Base-by-base conservation (phyloP, 73 alveolate species). In the Stentor roeselii region DNA sequence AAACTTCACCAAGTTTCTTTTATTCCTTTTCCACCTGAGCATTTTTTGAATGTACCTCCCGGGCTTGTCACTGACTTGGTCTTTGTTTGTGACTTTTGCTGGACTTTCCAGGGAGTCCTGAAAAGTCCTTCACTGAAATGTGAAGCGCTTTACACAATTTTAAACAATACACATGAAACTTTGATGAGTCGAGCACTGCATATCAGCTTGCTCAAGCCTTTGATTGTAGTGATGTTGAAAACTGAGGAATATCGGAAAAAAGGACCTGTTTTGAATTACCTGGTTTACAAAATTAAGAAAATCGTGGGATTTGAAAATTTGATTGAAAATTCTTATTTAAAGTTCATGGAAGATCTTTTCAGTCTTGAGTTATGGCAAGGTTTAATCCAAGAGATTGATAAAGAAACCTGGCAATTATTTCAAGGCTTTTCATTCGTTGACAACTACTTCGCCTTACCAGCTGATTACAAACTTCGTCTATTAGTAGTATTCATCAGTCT, bases 251-350 rank as follows among this genome's bases (percentile, higher is more conserved):
- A 27, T 32, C 41, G 37, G 21, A 67, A 67, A 67, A 67, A 67
- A 67, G 67, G 67, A 6, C 67, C 67, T 11, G 6, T 50, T 50
- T 50, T 50, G 21, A 50, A 50, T 21, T 50, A 50, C 21, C 21
- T 50, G 21, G 67, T 50, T 50, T 50, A 50, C 67, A 50, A 50
- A 21, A 50, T 21, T 11, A 50, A 50, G 21, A 50, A 67, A 67
- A n/a, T 67, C 11, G 80, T 32, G 14, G 21, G 21, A 15, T 34
- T 67, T 11, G 80, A 67, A 30, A 27, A 34, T 32, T 21, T 67
- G 11, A 30, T 67, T 36, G 80, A 67, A 36, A 30, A 15, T 67
- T 67, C 80, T 27, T 67, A 67, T 67, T 67, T 67, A 40, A 67
- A 14, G 11, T 67, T 67, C n/a, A 14, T 67, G 14, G 80, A 67